A percentile compares a stretch with the other conserved stretches of the same genome.
phyloP scores from a whole-genome alignment of 1,284 basidiomycete genomes.

The Sphaerobolus stellatus region DNA sequence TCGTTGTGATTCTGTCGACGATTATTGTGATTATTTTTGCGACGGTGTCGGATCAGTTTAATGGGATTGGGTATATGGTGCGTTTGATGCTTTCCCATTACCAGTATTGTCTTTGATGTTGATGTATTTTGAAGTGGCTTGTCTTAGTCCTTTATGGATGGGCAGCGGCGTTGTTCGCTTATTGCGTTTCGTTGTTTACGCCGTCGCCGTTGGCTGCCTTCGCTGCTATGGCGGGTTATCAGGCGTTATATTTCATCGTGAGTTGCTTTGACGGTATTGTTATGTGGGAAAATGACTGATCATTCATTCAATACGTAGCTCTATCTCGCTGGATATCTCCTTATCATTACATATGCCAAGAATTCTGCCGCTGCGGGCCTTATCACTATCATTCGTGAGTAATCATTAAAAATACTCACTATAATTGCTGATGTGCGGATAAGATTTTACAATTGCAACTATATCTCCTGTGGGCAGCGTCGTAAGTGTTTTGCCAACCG shows the following conservation, averaged over 20 bases:
- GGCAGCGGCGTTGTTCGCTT: slow-evolving; percentile 65
- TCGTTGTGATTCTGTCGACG: slow-evolving; percentile 55
- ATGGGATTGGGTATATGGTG: slow-evolving; percentile 68
- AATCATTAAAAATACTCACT: neutral
- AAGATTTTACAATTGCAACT: slow-evolving; percentile 66
- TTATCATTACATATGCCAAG: slow-evolving; percentile 70
- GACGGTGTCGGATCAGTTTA: slow-evolving; percentile 58
- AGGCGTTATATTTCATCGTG: slow-evolving; percentile 70
- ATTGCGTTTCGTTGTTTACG: slow-evolving; percentile 61
- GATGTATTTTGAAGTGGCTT: slow-evolving; percentile 55
- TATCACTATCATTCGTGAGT: slow-evolving; percentile 59
- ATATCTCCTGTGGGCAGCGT: slow-evolving; percentile 69
- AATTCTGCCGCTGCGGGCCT: slow-evolving; percentile 51
- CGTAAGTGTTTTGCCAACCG: slow-evolving; percentile 41
- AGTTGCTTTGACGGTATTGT: slow-evolving; percentile 22
- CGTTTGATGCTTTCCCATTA: slow-evolving; percentile 26
- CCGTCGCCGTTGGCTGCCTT: slow-evolving; percentile 73
- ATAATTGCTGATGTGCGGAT: neutral
- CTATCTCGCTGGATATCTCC: slow-evolving; percentile 63
- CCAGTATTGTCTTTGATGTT: neutral
- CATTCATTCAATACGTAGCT: slow-evolving; percentile 39
- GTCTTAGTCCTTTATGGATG: slow-evolving; percentile 72
- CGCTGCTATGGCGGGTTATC: slow-evolving; percentile 71
- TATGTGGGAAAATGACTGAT: too few relatives aligned
- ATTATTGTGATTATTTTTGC: slow-evolving; percentile 65